phyloP scores from a whole-genome alignment of 371 early-diverging fungal species.

The Rhizopus microsporus region DNA sequence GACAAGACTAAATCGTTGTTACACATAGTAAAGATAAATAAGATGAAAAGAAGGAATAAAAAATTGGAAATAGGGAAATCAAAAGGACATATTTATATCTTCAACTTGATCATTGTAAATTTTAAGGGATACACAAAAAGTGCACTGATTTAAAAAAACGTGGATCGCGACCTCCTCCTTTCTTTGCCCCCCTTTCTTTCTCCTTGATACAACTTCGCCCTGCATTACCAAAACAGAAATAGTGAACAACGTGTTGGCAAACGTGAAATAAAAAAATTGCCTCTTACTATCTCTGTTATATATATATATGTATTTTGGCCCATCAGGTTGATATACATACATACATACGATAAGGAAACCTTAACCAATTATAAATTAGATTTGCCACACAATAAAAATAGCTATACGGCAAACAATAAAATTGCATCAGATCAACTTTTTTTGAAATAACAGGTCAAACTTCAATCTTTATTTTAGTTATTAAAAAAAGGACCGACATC shows the following conservation, averaged over 20 bases:
- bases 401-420: not conserved
- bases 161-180: conserved; percentile 1
- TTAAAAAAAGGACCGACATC: not conserved
- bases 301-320: too few species aligned
- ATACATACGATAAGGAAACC: not conserved
- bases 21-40: conserved; percentile 5
- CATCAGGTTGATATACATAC: not conserved
- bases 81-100: conserved; percentile 1
- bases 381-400: conserved; percentile 5
- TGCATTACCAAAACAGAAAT: conserved; percentile 6
- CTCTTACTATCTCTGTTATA: not conserved
- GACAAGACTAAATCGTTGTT: conserved; percentile 11
- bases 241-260: conserved; percentile 1
- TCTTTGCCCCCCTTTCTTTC: not conserved
- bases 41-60: conserved; percentile 4
- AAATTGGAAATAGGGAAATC: not conserved
- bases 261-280: not conserved
- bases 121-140: conserved; percentile 1
- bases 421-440: not conserved
- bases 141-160: conserved; percentile 14
- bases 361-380: not conserved
- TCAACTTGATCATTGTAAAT: not conserved
- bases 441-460: not conserved
- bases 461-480: not conserved
- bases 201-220: not conserved